Evolutionary conservation across 371 early-diverging fungal species (phyloP), one percentile per base, ranked within the genome.

Genomic region (Lichtheimia hyalospora): DNA sequence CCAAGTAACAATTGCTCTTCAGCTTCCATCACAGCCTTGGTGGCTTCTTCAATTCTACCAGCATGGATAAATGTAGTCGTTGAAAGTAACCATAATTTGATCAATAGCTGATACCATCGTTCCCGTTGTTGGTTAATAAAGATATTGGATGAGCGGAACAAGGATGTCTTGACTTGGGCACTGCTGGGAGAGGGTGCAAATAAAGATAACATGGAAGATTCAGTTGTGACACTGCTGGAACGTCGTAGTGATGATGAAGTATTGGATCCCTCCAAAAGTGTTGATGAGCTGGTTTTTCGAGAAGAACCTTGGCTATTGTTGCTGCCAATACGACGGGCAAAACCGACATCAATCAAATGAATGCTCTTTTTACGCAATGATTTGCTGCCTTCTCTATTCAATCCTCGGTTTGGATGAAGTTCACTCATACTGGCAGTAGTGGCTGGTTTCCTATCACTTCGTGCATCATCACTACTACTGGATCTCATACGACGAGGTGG

Each of bases 1-100:
- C 58, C 58, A 20, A 39, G 34, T 39, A 77, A 54, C 27, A 79
- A 77, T 15, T 77, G 59, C 7, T 78, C 66, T 49, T 88, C 85
- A 0, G 89, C 89, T 60, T 86, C 89, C 43, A 84, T 66, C n/a
- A 85, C 64, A 0, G 88, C 87, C 34, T 81, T 77, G 44, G 69
- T 64, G 0, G 88, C 86, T 57, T 89, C 89, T 3, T 85, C 86
- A 28, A 82, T 63, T 16, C 75, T 74, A 16, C 77, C 81, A 8
- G 85, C 75, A 20, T 73, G 68, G 41, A 85, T 75, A 57, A 84
- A 90, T 1, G 83, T 77, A 5, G 77, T 64, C 2, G 88, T 84
- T 10, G 86, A 85, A 54, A 81, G 66, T 21, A 89, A 70, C 91
- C 91, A 77, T 2, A 77, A 59, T 6, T 67, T 66, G 12, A 71